phyloP scores from a whole-genome alignment of 1,139 yeast genomes.

The Scheffersomyces lignicola region DNA sequence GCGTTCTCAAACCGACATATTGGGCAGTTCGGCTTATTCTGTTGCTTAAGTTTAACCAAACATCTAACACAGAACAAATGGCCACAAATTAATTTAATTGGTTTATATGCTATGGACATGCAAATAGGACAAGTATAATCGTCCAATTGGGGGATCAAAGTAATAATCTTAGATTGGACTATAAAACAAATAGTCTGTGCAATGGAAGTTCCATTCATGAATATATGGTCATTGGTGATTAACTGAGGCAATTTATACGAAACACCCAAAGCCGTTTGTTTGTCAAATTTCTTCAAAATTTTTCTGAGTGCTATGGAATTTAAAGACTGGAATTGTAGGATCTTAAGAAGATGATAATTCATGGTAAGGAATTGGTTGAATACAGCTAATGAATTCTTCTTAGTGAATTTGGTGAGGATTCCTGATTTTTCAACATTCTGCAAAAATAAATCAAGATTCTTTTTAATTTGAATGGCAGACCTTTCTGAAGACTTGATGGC shows the following conservation, averaged over 20 bases:
- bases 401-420: conserved; percentile 45
- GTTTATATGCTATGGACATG: conserved; percentile 67
- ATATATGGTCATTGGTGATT: conserved; percentile 46
- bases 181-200: conserved; percentile 57
- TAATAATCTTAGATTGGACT: conserved; percentile 54
- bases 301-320: conserved; percentile 65
- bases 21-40: conserved; percentile 61
- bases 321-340: conserved; percentile 60
- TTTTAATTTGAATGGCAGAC: conserved; percentile 36
- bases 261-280: conserved; percentile 61
- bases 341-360: conserved; percentile 56
- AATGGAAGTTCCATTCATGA: conserved; percentile 48
- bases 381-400: conserved; percentile 46
- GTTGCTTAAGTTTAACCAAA: conserved; percentile 63
- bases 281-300: conserved; percentile 73
- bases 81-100: conserved; percentile 60
- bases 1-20: conserved; percentile 57
- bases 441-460: conserved; percentile 43
- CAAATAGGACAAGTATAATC: conserved; percentile 77
- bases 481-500: conserved; percentile 40
- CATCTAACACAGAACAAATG: conserved; percentile 75
- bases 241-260: conserved; percentile 47
- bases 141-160: conserved; percentile 68
- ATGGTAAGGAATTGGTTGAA: conserved; percentile 52
- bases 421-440: conserved; percentile 42